Base-by-base conservation (phyloP, 108 stramenopile genomes). In the Aurantiochytrium sp. region DNA sequence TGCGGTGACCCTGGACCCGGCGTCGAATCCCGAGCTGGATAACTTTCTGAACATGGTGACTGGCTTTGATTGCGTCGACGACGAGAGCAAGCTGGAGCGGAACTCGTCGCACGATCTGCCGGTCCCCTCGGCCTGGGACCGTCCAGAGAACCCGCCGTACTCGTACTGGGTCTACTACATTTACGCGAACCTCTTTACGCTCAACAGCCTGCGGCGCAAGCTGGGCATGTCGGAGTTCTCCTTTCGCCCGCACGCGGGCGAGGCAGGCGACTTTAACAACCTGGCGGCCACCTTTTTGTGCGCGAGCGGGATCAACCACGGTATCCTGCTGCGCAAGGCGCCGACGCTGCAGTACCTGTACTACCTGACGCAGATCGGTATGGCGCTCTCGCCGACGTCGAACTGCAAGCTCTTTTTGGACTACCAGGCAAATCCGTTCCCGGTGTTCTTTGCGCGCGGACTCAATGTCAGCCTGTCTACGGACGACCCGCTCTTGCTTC, bases 331-430 rank as follows among this genome's bases (percentile, higher is more conserved):
- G 15, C 95, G 98, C 68, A 95, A 96, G 90, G 95, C 95, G 86
- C 96, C 98, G 36, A 92, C 93, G 55, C 94, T 99, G 52, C 98
- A 99, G 89, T 98, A 98, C 89, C 89, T 99, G 54, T 99, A 98
- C 91, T 99, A 98, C 91, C 92, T 99, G 32, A 95, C 95, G 87
- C 97, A 97, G 91, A 87, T 98, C 65, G 97, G 97, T 3, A 85
- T 98, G 34, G 96, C 96, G 1, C 93, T 97, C 86, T 93, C 93
- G 37, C 99, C 99, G 2, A 93, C 98, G 27, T 97, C 96, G 30
- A 99, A 99, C 94, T 98, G 98, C 92, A 97, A 97, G 89, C 95
- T 99, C 39, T 99, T 99, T 87, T 90, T 98, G 5, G 98, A 98
- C 86, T 98, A 99, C 55, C 90, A 90, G 32, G 89, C 93, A 17